Percentiles rank a stretch among this genome's conserved stretches.
These are phyloP conservation scores for Phaseolus lunatus DNA, from an alignment of 306 rosid species.

Conservation along the genomic window DNA sequence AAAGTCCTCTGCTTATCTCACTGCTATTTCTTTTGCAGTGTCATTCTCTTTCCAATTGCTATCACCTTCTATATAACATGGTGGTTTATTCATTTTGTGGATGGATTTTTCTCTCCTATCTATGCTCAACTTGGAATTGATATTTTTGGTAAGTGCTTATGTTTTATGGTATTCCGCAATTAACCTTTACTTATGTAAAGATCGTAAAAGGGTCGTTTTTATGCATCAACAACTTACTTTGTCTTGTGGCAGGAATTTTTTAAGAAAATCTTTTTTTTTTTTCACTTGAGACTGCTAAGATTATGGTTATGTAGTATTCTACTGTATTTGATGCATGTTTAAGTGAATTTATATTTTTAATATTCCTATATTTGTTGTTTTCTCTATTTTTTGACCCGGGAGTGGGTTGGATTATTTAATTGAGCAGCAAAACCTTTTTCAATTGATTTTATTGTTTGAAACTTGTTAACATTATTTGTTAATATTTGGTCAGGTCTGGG, in stretches of 20 bases:
- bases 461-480: slow-evolving; percentile 16
- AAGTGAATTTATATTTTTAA: not conserved
- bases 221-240: not conserved
- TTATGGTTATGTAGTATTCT: not conserved
- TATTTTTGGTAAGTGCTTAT: slow-evolving; percentile 72
- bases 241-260: not conserved
- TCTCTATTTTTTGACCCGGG: not conserved
- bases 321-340: not conserved
- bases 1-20: slow-evolving; percentile 28
- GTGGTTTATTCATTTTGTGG: slow-evolving; percentile 98
- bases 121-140: slow-evolving; percentile 87
- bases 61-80: slow-evolving; percentile 91
- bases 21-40: slow-evolving; percentile 69
- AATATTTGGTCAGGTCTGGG: slow-evolving; percentile 73
- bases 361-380: not conserved
- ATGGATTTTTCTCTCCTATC: slow-evolving; percentile 91
- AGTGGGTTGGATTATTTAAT: not conserved
- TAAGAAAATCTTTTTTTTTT: not conserved
- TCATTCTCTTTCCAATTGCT: slow-evolving; percentile 86
- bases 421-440: not conserved
- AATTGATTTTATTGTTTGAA: slow-evolving; percentile 30
- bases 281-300: not conserved
- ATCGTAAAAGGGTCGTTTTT: not conserved
- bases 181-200: not conserved
- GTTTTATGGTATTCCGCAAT: not conserved